phyloP scores from a whole-genome alignment of 305 asterid species.

The Caryopteris hybrid region DNA sequence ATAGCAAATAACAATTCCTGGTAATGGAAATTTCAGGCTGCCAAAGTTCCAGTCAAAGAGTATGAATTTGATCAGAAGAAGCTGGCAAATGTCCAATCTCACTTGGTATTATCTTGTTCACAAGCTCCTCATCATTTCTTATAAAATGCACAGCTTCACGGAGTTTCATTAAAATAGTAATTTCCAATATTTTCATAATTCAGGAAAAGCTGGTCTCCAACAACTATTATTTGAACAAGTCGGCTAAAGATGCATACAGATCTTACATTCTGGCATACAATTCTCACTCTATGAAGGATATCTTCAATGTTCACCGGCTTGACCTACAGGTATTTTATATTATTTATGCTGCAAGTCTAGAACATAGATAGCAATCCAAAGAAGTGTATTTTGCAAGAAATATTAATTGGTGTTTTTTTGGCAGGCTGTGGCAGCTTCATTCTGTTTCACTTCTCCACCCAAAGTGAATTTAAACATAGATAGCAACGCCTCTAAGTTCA shows the following conservation, averaged over 20 bases:
- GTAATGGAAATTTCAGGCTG: conserved; percentile 53
- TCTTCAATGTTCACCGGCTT: conserved; percentile 80
- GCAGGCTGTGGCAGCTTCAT: conserved; percentile 96
- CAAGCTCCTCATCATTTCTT: not conserved
- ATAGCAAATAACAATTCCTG: conserved; percentile 1
- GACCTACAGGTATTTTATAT: conserved; percentile 61
- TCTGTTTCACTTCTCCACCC: conserved; percentile 77
- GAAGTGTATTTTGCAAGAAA: not conserved
- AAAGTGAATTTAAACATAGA: conserved; percentile 68
- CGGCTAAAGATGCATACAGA: conserved; percentile 94
- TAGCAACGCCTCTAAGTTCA: conserved; percentile 70
- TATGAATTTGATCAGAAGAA: conserved; percentile 74
- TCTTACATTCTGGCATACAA: conserved; percentile 79
- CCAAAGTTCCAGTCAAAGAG: conserved; percentile 88
- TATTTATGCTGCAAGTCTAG: not conserved
- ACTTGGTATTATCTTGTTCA: conserved; percentile 52
- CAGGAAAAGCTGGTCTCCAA: conserved; percentile 74
- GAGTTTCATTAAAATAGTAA: not conserved
- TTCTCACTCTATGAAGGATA: conserved; percentile 92
- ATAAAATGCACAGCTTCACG: not conserved
- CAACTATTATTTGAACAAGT: conserved; percentile 73
- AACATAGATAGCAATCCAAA: no score
- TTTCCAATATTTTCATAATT: conserved; percentile 14
- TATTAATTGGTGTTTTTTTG: not conserved
- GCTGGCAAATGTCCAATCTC: conserved; percentile 73